Base-by-base conservation (phyloP, 148 eudicot genomes). In the Chenopodium suecicum region DNA sequence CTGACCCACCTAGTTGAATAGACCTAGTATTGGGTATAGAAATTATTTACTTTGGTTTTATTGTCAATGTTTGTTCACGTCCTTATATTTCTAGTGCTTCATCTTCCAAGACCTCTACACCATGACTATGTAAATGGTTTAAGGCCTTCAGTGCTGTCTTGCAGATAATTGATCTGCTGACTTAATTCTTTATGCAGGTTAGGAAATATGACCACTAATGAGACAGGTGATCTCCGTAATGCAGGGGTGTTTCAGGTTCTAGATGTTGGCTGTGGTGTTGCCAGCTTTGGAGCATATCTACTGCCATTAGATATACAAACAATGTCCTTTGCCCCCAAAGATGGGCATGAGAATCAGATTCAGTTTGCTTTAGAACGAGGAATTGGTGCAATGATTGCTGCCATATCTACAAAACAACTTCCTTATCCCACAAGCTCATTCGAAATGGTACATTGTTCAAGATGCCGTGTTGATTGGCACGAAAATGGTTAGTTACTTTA, bases 251-350 rank as follows among this genome's bases (percentile, higher is more conserved):
- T 78, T 89, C 98, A 96, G 86, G 97, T 94, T 82, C 81, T 96
- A 74, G 98, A 96, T 89, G 92, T 96, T 89, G 98, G 97, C 65
- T 96, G 99, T 84, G 98, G 98, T n/a, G 99, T 96, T 79, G 99
- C 99, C 44, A 96, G 98, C 87, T 96, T 94, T 81, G 91, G 94
- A 22, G 99, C 95, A 20, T 96, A 90, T 86, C 95, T 96, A 78
- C 90, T 92, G 79, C 93, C 90, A 2, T 88, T 90, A 58, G 85
- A 90, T 85, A 91, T 96, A 73, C 91, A 91, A 84, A 92, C 99
- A 16, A 89, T 96, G 98, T 96, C 99, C 7, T 92, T 94, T 89
- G 99, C 99, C 75, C 98, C 99, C 76, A 96, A 94, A 90, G 98
- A 96, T 86, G 89, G 91, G 52, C 99, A 96, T 86, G 98, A 96